These are phyloP conservation scores for Actinidia chinensis DNA, from an alignment of 179 eudicot species.

Conservation along the genomic window DNA sequence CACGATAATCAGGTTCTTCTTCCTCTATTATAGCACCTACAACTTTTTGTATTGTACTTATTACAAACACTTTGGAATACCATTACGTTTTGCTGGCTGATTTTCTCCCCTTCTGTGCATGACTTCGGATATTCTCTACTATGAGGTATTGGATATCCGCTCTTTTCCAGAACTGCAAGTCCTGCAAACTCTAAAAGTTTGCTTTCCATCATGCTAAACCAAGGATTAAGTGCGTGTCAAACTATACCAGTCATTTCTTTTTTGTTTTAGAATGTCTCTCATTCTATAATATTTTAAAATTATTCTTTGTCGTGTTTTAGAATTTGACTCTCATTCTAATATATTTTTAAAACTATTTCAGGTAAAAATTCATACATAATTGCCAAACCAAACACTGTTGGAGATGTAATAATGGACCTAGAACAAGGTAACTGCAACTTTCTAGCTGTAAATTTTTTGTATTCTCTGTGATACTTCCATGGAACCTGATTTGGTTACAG, in stretches of 20 bases:
- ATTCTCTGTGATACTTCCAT: neutral
- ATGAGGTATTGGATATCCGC: slow-evolving; percentile 94
- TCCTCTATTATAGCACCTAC: neutral
- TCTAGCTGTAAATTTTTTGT: neutral
- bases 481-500: neutral
- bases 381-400: slow-evolving; percentile 90
- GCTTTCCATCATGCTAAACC: slow-evolving; percentile 65
- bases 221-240: slow-evolving; percentile 76
- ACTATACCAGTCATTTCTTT: neutral
- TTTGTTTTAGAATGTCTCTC: neutral
- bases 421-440: slow-evolving; percentile 51
- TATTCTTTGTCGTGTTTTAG: no score
- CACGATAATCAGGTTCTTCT: slow-evolving; percentile 83
- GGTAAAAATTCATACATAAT: slow-evolving; percentile 69
- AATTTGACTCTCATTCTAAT: no score
- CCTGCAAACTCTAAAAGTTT: slow-evolving; percentile 83
- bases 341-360: slow-evolving; percentile 45
- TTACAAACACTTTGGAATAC: neutral
- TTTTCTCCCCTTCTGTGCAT: slow-evolving; percentile 33
- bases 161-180: slow-evolving; percentile 92
- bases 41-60: neutral
- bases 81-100: slow-evolving; percentile 5
- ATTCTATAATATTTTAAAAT: neutral
- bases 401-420: slow-evolving; percentile 82
- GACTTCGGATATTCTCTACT: slow-evolving; percentile 83